Percentiles rank a stretch among this genome's conserved stretches.
These are phyloP conservation scores for Thalassiosira ordinaria DNA, from an alignment of 352 stramenopile genomes.

Conservation along the genomic window DNA sequence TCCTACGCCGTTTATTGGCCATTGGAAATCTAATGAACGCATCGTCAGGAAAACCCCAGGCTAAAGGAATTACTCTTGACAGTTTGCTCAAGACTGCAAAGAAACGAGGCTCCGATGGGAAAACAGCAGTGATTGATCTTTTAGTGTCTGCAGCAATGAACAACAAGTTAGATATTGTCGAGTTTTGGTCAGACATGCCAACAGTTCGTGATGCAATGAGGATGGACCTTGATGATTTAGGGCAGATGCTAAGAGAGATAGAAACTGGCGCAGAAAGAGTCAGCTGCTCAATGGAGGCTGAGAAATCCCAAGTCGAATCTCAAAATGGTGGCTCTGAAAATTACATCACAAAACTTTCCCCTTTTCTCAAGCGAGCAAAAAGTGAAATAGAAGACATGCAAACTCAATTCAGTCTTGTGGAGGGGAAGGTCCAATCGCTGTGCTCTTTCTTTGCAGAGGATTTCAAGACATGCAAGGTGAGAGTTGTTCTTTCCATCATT, in stretches of 20 bases:
- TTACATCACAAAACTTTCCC: constrained; percentile 30
- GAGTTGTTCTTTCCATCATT: constrained; percentile 6
- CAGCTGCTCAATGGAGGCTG: constrained; percentile 27
- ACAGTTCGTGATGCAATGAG: constrained; percentile 34
- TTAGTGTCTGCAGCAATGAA: constrained; percentile 35
- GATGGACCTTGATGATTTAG: constrained; percentile 47
- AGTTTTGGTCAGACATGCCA: constrained; percentile 45
- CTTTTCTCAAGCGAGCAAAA: constrained; percentile 32
- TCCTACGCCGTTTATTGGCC: constrained; percentile 44
- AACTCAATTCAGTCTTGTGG: constrained; percentile 22
- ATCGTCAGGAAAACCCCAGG: constrained; percentile 30
- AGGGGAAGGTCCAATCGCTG: constrained; percentile 18
- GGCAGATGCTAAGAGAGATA: constrained; percentile 34
- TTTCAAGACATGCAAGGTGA: constrained; percentile 36
- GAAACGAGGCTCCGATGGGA: constrained; percentile 56
- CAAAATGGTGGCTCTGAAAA: constrained; percentile 20
- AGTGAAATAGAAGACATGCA: constrained; percentile 28
- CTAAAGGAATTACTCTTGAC: constrained; percentile 54
- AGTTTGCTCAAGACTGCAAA: constrained; percentile 53
- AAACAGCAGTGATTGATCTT: constrained; percentile 59
- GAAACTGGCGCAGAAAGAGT: constrained; percentile 29
- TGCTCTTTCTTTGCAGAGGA: constrained; percentile 62
- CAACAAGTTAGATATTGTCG: constrained; percentile 30
- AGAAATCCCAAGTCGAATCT: constrained; percentile 31
- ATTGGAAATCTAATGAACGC: constrained; percentile 68